Base-by-base conservation (phyloP, 83 land plant genomes). In the Diphasiastrum complanatum region DNA sequence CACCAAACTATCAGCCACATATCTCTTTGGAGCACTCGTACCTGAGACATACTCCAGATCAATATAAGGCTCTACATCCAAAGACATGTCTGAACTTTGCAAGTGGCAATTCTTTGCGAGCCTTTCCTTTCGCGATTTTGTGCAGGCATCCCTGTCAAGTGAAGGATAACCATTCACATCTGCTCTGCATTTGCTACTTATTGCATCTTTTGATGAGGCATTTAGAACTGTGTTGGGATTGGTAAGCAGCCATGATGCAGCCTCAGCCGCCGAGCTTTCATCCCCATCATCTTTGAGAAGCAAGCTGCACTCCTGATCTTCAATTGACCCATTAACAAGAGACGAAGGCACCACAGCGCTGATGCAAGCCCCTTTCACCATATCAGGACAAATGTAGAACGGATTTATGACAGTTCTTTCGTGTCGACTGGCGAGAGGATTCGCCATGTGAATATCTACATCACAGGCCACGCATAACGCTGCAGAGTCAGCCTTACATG, bases 401-500 rank as follows among this genome's bases (percentile, higher is more conserved):
- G 97, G 89, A 1, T 64, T 40, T 5, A 91, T 75, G 0, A 92
- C 86, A 32, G 81, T 49, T 26, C 96, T 73, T 29, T 85, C 85
- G 73, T 89, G 92, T 55, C 89, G 83, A 58, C 81, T 70, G 20
- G 88, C 85, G 45, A 90, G 79, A 3, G 96, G 92, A 60, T 90
- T 90, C 25, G 88, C 96, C 22, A 85, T 77, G 77, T 91, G 97
- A 68, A 86, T 84, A 62, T 91, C 89, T 57, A 67, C 75, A 78
- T 91, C 97, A 65, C 97, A 86, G 2, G 86, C 23, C 59, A 57
- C 74, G 72, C 97, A 91, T 46, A 91, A 89, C 1, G 86, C 78
- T 34, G 97, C 97, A 8, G 92, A 85, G 68, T 91, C 93, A 22
- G 93, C 97, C 76, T 91, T 91, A 72, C 93, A 91, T 27, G 89